A percentile compares a stretch with the other conserved stretches of the same genome.
Conservation (phyloP, 2,329 filamentous ascomycete species). For the Neospermospora avenae region DNA sequence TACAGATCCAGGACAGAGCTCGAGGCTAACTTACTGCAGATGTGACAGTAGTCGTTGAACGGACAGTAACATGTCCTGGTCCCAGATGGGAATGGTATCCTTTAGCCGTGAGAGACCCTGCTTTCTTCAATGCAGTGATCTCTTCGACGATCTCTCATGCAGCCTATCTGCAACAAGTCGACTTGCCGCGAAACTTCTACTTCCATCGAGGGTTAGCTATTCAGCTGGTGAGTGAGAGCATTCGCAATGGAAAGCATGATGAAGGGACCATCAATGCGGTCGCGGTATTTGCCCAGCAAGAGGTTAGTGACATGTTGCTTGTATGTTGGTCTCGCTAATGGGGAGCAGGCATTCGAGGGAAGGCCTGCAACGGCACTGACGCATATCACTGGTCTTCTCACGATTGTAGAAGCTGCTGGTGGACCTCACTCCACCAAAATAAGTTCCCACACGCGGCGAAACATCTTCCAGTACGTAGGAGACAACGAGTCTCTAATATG, state of each 20-base stretch:
- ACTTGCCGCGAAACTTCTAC: conserved; percentile 18
- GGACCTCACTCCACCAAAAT: conserved; percentile 15
- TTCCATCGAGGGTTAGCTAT: conserved; percentile 25
- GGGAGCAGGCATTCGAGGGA: conserved; percentile 15
- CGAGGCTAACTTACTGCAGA: conserved; percentile 21
- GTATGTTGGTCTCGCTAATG: neutral
- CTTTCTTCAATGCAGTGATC: conserved; percentile 27
- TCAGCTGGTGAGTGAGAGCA: conserved; percentile 19
- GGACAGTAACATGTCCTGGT: conserved; percentile 20
- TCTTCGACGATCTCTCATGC: conserved; percentile 22
- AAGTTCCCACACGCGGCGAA: conserved; percentile 16
- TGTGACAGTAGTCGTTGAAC: conserved; percentile 19
- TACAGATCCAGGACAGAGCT: neutral
- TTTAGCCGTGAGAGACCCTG: conserved; percentile 22
- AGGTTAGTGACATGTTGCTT: conserved; percentile 11
- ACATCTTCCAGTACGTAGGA: conserved; percentile 18
- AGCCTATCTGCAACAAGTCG: conserved; percentile 16
- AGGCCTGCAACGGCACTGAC: conserved; percentile 13
- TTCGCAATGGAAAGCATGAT: conserved; percentile 18
- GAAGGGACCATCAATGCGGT: conserved; percentile 27
- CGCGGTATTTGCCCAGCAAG: conserved; percentile 23
- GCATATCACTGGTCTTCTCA: conserved; percentile 19
- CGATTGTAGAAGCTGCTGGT: conserved; percentile 18
- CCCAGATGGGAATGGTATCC: conserved; percentile 28
- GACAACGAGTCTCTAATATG: neutral